Base-by-base conservation (phyloP, 805 yeast genomes). In the Myxozyma kluyveri region DNA sequence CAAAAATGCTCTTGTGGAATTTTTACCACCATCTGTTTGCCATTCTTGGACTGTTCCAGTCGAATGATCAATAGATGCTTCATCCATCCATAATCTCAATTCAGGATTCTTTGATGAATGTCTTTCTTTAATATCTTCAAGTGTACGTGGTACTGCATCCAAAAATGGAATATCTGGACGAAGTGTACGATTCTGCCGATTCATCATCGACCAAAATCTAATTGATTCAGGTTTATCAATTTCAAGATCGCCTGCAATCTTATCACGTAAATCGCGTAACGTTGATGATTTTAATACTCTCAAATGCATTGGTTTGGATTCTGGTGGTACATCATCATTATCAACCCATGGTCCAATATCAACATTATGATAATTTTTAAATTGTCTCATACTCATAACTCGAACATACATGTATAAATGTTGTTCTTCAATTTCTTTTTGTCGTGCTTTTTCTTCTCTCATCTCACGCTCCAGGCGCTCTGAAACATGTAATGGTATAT, bases 311-410 rank as follows among this genome's bases (percentile, higher is more conserved):
- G 93, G 83, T 51, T 71, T 72, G 1, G 80, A 72, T 3, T 71
- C 72, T 0, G 72, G 70, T 0, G 73, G 67, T 29, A 18, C 21
- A 23, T 48, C 57, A n/a, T 52, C 59, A 4, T 41, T 43, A 3
- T 63, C 64, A 12, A 78, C 76, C 72, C 86, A 86, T 3, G 88
- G 83, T 10, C 83, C 87, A 14, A 85, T 64, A 66, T 89, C 96
- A 63, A 86, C 83, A 0, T 95, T 95, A 62, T 80, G 75, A 63
- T 79, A 83, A 48, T 78, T 71, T 50, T 72, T 69, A 61, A 87
- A 84, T 38, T 81, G 77, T 1, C 72, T 65, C 36, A 72, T 65
- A 0, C 86, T 76, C 52, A 79, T 80, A 27, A 88, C 68, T 47
- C 79, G 77, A 46, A 87, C 75, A 46, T 75, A 77, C 39, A 78